Conservation (phyloP, 192 early-diverging fungal genomes). For the Coemansia sp. region DNA sequence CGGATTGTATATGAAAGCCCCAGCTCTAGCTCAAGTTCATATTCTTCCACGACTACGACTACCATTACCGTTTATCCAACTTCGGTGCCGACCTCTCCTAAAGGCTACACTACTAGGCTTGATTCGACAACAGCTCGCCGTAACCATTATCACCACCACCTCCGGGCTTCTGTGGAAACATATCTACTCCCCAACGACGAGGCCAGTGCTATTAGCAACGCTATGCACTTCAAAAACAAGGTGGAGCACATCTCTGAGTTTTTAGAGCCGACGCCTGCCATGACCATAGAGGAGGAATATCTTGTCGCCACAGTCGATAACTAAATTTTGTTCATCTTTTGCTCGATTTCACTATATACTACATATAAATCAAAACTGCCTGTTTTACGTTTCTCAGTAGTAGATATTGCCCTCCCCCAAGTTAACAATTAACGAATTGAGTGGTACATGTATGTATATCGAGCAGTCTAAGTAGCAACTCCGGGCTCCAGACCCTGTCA, state of each 20-base stretch:
- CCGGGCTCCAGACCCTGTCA: neutral
- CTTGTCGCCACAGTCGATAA: neutral
- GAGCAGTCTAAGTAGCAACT: neutral
- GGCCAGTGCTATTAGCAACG: conserved; percentile 7
- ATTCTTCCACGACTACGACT: conserved; percentile 5
- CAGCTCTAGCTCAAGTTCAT: neutral
- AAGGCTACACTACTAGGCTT: neutral
- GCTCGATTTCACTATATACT: neutral
- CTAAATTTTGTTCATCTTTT: neutral
- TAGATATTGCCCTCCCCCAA: no score
- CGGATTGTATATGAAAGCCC: neutral
- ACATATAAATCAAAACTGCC: neutral
- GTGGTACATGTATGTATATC: neutral
- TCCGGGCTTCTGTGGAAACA: neutral
- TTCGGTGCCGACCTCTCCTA: neutral
- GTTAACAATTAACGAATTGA: neutral
- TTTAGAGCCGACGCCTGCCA: neutral
- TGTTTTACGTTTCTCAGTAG: neutral
- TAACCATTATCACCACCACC: neutral
- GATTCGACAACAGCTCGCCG: neutral
- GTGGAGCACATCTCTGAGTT: conserved; percentile 11
- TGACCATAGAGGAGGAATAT: neutral
- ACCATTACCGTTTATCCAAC: conserved; percentile 2
- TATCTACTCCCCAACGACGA: neutral
- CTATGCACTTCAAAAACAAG: conserved; percentile 15